Evolutionary conservation across 176 grass and related monocot species (phyloP).

Genomic region (Lolium perenne): DNA sequence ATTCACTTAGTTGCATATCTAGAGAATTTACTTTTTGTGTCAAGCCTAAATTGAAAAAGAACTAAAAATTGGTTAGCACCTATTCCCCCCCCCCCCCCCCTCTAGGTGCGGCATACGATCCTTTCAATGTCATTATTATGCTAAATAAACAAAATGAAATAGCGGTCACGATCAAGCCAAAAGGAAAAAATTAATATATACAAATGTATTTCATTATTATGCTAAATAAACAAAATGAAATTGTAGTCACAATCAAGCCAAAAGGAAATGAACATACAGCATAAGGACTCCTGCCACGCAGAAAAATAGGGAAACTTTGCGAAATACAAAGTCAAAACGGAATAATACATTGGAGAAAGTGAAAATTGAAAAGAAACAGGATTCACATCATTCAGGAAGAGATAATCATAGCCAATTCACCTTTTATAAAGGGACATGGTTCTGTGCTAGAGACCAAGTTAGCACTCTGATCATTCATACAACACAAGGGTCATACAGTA

Average conservation of each 20-base stretch:
- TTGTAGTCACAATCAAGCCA: neutral
- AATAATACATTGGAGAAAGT: neutral
- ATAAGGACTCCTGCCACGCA: neutral
- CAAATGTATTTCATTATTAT: neutral
- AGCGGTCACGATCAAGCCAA: too few species aligned
- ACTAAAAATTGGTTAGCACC: too few species aligned
- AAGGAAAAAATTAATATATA: too few species aligned
- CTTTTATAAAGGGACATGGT: neutral
- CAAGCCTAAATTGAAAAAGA: too few species aligned
- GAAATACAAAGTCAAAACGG: neutral
- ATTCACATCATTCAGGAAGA: neutral
- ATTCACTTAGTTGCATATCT: too few species aligned
- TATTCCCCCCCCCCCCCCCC: too few species aligned
- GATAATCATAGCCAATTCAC: neutral
- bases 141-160: too few species aligned
- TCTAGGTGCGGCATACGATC: too few species aligned
- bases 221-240: neutral
- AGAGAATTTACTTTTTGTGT: too few species aligned
- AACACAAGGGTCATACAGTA: slow-evolving; percentile 11
- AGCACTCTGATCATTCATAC: neutral
- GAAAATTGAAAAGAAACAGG: neutral
- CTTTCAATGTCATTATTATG: too few species aligned
- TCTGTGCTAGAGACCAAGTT: neutral
- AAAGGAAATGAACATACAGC: neutral
- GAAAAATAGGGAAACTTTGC: neutral